Percentiles rank a stretch among this genome's conserved stretches.
phyloP scores from a whole-genome alignment of 176 grass and related monocot species.

The Aegilops umbellulata region DNA sequence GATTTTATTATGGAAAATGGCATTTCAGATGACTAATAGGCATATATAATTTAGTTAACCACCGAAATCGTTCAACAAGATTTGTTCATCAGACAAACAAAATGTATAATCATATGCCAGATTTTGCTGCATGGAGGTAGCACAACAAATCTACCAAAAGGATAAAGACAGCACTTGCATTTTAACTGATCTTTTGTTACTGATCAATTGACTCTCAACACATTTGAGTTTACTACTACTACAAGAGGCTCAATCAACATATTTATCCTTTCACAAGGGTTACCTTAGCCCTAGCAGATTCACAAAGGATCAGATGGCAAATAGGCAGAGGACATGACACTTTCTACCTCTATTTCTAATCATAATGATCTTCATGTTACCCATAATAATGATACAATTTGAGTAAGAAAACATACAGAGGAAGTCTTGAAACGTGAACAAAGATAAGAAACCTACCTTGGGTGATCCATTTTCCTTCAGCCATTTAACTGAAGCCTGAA shows the following conservation, averaged over 20 bases:
- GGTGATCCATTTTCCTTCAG: constrained; percentile 85
- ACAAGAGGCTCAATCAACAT: neutral
- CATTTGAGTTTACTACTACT: neutral
- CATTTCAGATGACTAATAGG: neutral
- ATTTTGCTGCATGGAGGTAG: neutral
- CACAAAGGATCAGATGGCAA: neutral
- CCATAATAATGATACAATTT: neutral
- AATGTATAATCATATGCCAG: neutral
- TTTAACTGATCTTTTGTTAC: neutral
- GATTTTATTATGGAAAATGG: neutral
- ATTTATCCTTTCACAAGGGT: neutral
- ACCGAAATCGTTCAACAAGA: neutral
- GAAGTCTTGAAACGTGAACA: neutral
- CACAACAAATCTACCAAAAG: neutral
- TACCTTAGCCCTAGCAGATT: neutral
- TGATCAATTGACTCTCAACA: neutral
- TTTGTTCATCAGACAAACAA: neutral
- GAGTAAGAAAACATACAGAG: neutral
- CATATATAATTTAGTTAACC: neutral
- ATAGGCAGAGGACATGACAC: neutral
- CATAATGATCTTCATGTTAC: neutral
- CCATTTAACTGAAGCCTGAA: constrained; percentile 92
- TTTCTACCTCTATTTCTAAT: neutral
- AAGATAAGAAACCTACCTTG: constrained; percentile 44
- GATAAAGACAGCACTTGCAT: neutral